Evolutionary conservation across 306 rosid species (phyloP).

Genomic region (Prunus persica): DNA sequence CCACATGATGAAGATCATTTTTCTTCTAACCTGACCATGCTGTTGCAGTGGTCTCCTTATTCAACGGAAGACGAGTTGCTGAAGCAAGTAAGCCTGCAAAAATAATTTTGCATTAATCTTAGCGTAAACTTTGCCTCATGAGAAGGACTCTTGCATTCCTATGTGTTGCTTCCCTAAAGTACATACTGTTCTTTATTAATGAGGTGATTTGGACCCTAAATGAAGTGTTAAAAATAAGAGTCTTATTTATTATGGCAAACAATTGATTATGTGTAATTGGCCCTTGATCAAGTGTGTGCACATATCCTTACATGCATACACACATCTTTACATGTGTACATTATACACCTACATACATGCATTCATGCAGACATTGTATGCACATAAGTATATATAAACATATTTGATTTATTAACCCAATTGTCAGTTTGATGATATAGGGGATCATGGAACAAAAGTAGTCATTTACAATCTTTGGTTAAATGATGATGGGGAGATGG

Average conservation of each 20-base stretch:
- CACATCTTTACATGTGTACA: background rate
- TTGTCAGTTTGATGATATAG: slow-evolving; percentile 77
- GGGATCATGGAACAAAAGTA: slow-evolving; percentile 82
- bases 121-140: background rate
- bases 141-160: background rate
- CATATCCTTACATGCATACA: background rate
- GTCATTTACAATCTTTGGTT: slow-evolving; percentile 84
- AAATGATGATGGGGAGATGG: slow-evolving; percentile 62
- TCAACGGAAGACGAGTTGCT: slow-evolving; percentile 72
- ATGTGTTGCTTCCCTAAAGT: background rate
- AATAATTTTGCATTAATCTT: background rate
- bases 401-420: background rate
- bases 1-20: slow-evolving; percentile 60
- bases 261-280: background rate
- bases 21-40: slow-evolving; percentile 51
- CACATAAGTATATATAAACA: background rate
- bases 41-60: slow-evolving; percentile 88
- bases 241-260: background rate
- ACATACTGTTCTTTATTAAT: background rate
- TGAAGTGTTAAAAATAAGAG: background rate
- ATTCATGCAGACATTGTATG: background rate
- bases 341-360: background rate
- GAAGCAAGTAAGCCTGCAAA: slow-evolving; percentile 53
- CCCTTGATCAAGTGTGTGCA: background rate
- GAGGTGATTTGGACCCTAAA: background rate